These are phyloP conservation scores for Zasmidium citrigriseum DNA, from an alignment of 2,329 filamentous ascomycete species.

Conservation along the genomic window DNA sequence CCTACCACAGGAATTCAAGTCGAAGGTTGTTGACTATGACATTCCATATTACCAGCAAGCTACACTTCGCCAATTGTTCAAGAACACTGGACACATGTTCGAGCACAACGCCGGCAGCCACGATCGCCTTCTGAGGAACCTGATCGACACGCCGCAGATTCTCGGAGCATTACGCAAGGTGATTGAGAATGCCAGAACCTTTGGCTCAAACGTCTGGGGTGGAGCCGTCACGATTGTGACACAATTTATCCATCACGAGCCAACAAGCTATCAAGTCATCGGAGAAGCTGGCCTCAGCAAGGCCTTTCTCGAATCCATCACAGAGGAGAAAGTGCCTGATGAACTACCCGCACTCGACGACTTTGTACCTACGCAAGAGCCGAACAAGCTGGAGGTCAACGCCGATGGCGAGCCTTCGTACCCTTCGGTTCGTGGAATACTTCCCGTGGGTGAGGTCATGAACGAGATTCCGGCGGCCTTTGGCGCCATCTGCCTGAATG, in stretches of 20 bases:
- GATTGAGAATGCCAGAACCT: constrained; percentile 75
- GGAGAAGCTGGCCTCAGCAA: constrained; percentile 90
- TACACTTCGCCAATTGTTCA: constrained; percentile 88
- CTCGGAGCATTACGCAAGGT: constrained; percentile 77
- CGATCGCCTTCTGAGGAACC: constrained; percentile 84
- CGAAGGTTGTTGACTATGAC: constrained; percentile 84
- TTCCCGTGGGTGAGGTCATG: constrained; percentile 88
- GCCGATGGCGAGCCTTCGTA: constrained; percentile 27
- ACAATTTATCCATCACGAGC: constrained; percentile 98
- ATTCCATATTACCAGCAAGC: constrained; percentile 93
- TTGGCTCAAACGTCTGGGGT: constrained; percentile 94
- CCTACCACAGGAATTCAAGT: constrained; percentile 71
- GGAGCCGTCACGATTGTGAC: constrained; percentile 88
- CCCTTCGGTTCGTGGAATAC: constrained; percentile 58
- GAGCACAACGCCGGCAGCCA: constrained; percentile 78
- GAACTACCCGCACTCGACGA: constrained; percentile 27
- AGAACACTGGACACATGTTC: constrained; percentile 96
- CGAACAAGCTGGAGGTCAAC: constrained; percentile 12
- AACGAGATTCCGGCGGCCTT: constrained; percentile 83
- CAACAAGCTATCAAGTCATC: constrained; percentile 94
- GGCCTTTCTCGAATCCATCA: constrained; percentile 81
- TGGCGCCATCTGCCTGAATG: constrained; percentile 91
- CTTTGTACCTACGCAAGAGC: constrained; percentile 15
- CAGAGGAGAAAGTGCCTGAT: constrained; percentile 32
- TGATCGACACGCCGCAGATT: constrained; percentile 89